Conservation (phyloP, 176 grass and related monocot genomes). For the Aegilops sharonensis region DNA sequence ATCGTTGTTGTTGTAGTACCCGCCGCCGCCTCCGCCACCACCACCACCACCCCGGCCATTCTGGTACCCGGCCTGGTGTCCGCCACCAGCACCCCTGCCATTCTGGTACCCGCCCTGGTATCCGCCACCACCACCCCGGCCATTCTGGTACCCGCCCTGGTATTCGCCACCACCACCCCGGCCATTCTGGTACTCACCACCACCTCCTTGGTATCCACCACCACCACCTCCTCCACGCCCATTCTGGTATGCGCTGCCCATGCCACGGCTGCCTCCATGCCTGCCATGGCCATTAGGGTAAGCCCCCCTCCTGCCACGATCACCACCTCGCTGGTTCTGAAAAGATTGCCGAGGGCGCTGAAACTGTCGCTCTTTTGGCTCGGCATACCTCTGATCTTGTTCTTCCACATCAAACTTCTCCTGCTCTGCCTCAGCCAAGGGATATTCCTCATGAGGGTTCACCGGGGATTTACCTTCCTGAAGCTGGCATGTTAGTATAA, state of each 20-base stretch:
- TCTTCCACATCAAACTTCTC: conserved; percentile 52
- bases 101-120: conserved; percentile 20
- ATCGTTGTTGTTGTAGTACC: conserved; percentile 49
- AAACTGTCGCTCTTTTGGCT: conserved; percentile 48
- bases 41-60: background rate
- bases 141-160: conserved; percentile 23
- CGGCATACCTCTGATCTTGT: conserved; percentile 33
- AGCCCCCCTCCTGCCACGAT: conserved; percentile 43
- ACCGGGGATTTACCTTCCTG: conserved; percentile 39
- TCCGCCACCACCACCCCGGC: background rate
- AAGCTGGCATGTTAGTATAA: conserved; percentile 13
- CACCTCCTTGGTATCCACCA: background rate
- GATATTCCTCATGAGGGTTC: conserved; percentile 27
- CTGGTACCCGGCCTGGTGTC: conserved; percentile 28
- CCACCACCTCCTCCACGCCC: no score
- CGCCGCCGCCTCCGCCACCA: background rate
- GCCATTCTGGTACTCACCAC: conserved; percentile 40
- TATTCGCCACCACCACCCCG: conserved; percentile 15
- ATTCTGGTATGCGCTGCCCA: background rate
- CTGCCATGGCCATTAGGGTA: conserved; percentile 52
- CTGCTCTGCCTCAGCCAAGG: conserved; percentile 39
- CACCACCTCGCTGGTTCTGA: conserved; percentile 44
- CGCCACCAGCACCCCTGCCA: background rate
- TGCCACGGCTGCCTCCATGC: conserved; percentile 42
- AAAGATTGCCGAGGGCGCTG: conserved; percentile 26